Evolutionary conservation across 371 early-diverging fungal species (phyloP).

Genomic region (Rhizopus arrhizus): DNA sequence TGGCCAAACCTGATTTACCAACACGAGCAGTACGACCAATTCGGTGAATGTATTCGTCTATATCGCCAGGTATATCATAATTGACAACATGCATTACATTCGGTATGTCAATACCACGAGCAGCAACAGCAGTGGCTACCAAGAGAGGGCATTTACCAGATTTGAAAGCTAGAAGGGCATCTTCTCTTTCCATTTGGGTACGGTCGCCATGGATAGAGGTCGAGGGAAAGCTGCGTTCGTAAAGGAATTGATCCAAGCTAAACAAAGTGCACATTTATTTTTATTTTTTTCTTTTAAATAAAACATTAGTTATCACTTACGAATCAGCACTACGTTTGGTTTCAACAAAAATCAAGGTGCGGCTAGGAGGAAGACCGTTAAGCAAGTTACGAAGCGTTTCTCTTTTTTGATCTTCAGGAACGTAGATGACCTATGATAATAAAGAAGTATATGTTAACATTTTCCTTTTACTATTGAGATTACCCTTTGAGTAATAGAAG

Average conservation of each 20-base stretch:
- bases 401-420: conserved; percentile 56
- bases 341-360: conserved; percentile 82
- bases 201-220: conserved; percentile 82
- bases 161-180: conserved; percentile 76
- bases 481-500: conserved; percentile 52
- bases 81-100: conserved; percentile 86
- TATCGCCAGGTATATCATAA: conserved; percentile 75
- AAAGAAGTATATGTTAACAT: not conserved
- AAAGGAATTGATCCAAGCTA: conserved; percentile 70
- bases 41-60: conserved; percentile 87
- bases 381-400: conserved; percentile 34
- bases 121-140: conserved; percentile 93
- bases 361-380: conserved; percentile 46
- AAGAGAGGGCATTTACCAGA: conserved; percentile 76
- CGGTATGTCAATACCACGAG: conserved; percentile 89
- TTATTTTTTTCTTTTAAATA: not conserved
- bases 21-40: conserved; percentile 80
- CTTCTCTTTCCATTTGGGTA: conserved; percentile 81
- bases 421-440: conserved; percentile 23
- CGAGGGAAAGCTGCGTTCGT: conserved; percentile 62
- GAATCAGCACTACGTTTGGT: conserved; percentile 81
- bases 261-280: not conserved
- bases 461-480: conserved; percentile 1
- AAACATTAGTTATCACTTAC: conserved; percentile 11
- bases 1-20: conserved; percentile 75